phyloP scores from a whole-genome alignment of 331 rosid species.

The Erythrophleum ivorense region DNA sequence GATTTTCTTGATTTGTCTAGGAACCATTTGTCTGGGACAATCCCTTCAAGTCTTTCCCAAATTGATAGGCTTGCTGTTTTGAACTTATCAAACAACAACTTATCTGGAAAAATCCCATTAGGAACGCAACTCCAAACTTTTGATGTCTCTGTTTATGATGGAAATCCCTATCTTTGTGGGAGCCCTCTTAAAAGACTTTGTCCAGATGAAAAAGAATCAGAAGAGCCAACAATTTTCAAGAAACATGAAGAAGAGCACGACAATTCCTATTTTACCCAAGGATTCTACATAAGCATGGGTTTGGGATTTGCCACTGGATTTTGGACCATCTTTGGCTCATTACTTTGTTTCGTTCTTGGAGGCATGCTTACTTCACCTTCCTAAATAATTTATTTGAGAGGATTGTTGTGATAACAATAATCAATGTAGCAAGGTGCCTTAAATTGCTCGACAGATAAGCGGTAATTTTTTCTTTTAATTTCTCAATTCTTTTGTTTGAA shows the following conservation, averaged over 20 bases:
- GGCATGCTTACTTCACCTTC: not conserved
- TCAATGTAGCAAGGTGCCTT: not conserved
- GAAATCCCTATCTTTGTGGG: constrained; percentile 1
- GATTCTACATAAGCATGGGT: not conserved
- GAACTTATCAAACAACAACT: not conserved
- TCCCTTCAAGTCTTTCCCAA: not conserved
- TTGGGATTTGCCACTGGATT: not conserved
- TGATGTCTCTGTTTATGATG: not conserved
- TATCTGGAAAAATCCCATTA: constrained; percentile 7
- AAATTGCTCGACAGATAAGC: not conserved
- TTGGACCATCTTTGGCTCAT: not conserved
- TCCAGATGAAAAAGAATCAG: not conserved
- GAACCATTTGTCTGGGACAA: not conserved
- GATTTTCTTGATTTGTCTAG: not conserved
- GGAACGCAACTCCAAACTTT: constrained; percentile 13
- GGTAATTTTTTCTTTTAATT: not conserved
- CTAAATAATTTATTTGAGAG: not conserved
- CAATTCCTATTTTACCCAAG: not conserved
- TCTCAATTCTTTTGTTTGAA: too few relatives aligned
- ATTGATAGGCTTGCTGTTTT: not conserved
- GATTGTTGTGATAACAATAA: not conserved
- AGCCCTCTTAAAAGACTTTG: not conserved
- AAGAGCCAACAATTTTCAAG: not conserved
- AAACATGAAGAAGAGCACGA: not conserved
- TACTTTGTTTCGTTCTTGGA: not conserved